Percentiles rank a stretch among this genome's conserved stretches.
Conservation (phyloP, 1,139 yeast species). For the Kodamaea alishanica region DNA sequence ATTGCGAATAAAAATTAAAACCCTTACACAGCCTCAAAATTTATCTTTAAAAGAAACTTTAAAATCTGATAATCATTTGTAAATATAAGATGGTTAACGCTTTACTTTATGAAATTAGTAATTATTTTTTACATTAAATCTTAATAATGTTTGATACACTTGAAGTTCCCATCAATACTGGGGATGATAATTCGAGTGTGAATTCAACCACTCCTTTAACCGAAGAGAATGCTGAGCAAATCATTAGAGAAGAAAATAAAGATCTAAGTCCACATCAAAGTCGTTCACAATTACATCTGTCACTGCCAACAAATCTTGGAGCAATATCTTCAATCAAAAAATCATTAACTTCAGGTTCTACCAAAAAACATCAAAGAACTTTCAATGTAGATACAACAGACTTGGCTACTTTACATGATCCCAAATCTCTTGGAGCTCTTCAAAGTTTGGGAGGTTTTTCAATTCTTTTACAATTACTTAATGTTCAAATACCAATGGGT, state of each 20-base stretch:
- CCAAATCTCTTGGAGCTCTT: slow-evolving; percentile 44
- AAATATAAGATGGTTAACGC: too few species aligned
- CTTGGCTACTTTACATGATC: slow-evolving; percentile 47
- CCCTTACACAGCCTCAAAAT: too few species aligned
- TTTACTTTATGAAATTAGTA: too few species aligned
- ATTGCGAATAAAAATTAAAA: too few species aligned
- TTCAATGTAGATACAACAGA: slow-evolving; percentile 12
- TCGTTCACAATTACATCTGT: too few species aligned
- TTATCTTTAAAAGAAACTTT: too few species aligned
- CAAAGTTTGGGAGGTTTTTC: slow-evolving; percentile 43
- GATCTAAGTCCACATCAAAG: too few species aligned
- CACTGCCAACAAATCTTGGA: background rate
- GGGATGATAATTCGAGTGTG: slow-evolving; percentile 11
- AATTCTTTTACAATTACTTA: slow-evolving; percentile 24
- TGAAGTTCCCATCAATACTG: too few species aligned
- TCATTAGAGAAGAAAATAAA: background rate
- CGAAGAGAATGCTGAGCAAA: slow-evolving; percentile 1
- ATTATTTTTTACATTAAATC: too few species aligned
- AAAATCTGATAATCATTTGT: too few species aligned
- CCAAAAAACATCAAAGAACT: background rate
- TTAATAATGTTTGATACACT: too few species aligned
- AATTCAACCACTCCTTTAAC: slow-evolving; percentile 16
- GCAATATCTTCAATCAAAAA: slow-evolving; percentile 4
- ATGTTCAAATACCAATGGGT: slow-evolving; percentile 45
- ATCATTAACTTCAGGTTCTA: slow-evolving; percentile 4